phyloP scores from a whole-genome alignment of 2,329 filamentous ascomycete species.

The Aspergillus glaucus region DNA sequence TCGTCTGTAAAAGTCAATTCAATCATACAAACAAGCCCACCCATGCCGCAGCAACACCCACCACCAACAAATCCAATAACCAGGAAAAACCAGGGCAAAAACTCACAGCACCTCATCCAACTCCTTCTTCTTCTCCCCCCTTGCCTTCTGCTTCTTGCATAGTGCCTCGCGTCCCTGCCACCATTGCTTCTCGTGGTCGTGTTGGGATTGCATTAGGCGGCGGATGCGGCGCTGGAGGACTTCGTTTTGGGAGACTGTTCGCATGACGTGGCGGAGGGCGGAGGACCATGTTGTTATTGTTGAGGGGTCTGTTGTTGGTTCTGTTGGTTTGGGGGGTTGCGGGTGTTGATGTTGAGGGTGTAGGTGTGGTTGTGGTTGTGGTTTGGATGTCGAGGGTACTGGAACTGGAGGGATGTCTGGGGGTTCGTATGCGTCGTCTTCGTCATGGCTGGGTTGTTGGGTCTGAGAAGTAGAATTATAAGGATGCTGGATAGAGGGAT shows the following conservation, averaged over 20 bases:
- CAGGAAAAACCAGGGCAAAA: background rate
- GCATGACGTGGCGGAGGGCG: constrained; percentile 48
- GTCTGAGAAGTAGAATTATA: background rate
- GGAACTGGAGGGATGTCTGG: constrained; percentile 7
- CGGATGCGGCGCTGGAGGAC: constrained; percentile 41
- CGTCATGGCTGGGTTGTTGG: background rate
- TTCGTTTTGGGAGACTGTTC: constrained; percentile 42
- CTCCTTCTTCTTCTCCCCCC: constrained; percentile 48
- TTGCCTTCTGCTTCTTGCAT: constrained; percentile 45
- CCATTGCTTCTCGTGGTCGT: constrained; percentile 58
- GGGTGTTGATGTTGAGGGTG: background rate
- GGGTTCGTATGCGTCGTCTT: constrained; percentile 13
- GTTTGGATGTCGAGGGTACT: background rate
- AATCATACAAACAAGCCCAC: background rate
- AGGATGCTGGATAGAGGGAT: background rate
- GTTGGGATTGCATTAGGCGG: constrained; percentile 57
- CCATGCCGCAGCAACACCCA: background rate
- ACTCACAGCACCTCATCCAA: constrained; percentile 51
- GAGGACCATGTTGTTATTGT: constrained; percentile 48
- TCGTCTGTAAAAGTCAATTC: constrained; percentile 24
- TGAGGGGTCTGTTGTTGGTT: constrained; percentile 31
- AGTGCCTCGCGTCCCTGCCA: constrained; percentile 49
- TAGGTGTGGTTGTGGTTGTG: constrained; percentile 1
- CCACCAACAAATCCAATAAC: background rate
- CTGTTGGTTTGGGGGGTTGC: constrained; percentile 3